phyloP scores from a whole-genome alignment of 2,329 filamentous ascomycete species.

The Teratosphaeria viscida region DNA sequence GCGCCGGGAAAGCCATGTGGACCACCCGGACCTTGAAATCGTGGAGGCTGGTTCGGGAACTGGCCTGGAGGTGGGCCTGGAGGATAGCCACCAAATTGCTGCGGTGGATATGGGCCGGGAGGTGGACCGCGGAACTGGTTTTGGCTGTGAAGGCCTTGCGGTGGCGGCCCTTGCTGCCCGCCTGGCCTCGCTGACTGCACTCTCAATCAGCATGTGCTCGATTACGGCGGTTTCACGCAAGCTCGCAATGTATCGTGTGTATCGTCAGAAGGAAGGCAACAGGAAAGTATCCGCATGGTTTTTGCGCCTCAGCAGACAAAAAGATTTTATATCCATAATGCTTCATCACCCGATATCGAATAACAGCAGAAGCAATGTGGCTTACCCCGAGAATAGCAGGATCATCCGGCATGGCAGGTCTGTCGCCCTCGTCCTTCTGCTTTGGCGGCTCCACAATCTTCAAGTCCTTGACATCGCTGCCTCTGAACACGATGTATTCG shows the following conservation, averaged over 20 bases:
- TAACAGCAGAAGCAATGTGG: slow-evolving; percentile 24
- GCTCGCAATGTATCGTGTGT: slow-evolving; percentile 1
- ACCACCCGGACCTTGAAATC: slow-evolving; percentile 35
- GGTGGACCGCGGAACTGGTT: slow-evolving; percentile 28
- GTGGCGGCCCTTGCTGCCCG: slow-evolving; percentile 14
- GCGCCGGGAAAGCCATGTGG: slow-evolving; percentile 35
- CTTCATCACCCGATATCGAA: slow-evolving; percentile 65
- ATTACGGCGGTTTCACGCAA: background rate
- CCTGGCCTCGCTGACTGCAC: slow-evolving; percentile 17
- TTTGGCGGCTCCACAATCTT: slow-evolving; percentile 67
- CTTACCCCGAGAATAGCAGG: slow-evolving; percentile 96
- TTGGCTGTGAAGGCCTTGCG: slow-evolving; percentile 29
- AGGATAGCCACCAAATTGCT: slow-evolving; percentile 27
- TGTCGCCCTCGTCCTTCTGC: slow-evolving; percentile 54
- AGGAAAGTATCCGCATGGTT: slow-evolving; percentile 86
- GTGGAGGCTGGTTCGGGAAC: slow-evolving; percentile 35
- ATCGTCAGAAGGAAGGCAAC: slow-evolving; percentile 99
- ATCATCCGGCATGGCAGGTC: slow-evolving; percentile 77
- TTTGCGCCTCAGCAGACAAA: slow-evolving; percentile 76
- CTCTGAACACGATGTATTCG: slow-evolving; percentile 97
- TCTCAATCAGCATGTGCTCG: slow-evolving; percentile 1
- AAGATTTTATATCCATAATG: slow-evolving; percentile 94
- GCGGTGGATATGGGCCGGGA: slow-evolving; percentile 29
- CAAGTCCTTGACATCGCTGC: slow-evolving; percentile 96
- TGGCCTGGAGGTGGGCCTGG: slow-evolving; percentile 24